phyloP scores from a whole-genome alignment of 805 yeast genomes.

The Maudiozyma bulderi region DNA sequence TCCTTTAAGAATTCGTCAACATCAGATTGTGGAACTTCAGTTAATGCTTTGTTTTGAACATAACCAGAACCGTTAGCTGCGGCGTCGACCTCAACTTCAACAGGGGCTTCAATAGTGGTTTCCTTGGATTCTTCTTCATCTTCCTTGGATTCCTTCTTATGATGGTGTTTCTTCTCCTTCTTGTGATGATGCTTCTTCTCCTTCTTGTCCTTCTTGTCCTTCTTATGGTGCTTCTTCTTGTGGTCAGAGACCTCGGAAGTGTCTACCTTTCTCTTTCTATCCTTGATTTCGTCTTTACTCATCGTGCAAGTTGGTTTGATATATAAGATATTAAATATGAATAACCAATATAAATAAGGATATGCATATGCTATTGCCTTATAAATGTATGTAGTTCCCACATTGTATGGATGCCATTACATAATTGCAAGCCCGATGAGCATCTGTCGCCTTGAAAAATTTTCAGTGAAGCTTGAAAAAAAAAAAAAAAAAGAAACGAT shows the following conservation, averaged over 20 bases:
- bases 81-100: conserved; percentile 2
- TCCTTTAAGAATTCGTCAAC: conserved; percentile 52
- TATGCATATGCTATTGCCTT: too few relatives aligned
- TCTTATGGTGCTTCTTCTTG: conserved; percentile 25
- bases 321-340: too few relatives aligned
- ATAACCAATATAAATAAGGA: too few relatives aligned
- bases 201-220: conserved; percentile 25
- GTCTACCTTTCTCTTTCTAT: conserved; percentile 32
- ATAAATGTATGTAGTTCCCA: not conserved
- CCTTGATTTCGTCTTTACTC: conserved; percentile 32
- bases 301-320: conserved; percentile 9
- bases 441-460: not conserved
- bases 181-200: conserved; percentile 27
- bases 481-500: not conserved
- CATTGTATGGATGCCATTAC: not conserved
- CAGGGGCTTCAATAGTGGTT: conserved; percentile 21
- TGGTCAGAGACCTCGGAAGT: conserved; percentile 23
- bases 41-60: conserved; percentile 32
- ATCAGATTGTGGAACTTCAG: conserved; percentile 41
- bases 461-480: not conserved
- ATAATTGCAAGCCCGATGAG: conserved; percentile 4
- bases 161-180: conserved; percentile 26
- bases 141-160: conserved; percentile 26
- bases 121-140: conserved; percentile 12
- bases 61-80: conserved; percentile 18